phyloP scores from a whole-genome alignment of 257 asterid genomes.

The Solanum rostratum region DNA sequence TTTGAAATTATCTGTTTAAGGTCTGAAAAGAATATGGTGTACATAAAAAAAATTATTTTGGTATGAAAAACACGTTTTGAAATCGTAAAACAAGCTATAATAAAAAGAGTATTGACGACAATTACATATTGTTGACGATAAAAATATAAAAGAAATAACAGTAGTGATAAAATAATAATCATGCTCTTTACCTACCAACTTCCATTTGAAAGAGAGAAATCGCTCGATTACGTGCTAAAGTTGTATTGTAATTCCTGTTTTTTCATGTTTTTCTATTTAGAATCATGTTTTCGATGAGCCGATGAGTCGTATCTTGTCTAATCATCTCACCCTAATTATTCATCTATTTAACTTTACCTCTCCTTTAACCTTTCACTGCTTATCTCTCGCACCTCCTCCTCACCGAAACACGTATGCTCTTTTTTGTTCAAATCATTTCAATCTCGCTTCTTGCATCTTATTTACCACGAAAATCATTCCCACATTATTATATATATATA shows the following conservation, averaged over 20 bases:
- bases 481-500: background rate
- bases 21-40: background rate
- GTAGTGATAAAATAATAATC: background rate
- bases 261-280: background rate
- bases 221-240: background rate
- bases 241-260: too few relatives aligned
- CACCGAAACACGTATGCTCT: too few relatives aligned
- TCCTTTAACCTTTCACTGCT: too few relatives aligned
- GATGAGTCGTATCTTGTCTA: too few relatives aligned
- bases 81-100: background rate
- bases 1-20: too few relatives aligned
- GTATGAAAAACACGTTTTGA: too few relatives aligned
- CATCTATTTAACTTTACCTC: too few relatives aligned
- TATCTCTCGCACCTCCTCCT: background rate
- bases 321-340: too few relatives aligned
- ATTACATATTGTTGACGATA: too few relatives aligned
- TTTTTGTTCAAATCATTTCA: too few relatives aligned
- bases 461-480: background rate
- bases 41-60: background rate
- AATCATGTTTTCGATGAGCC: too few relatives aligned
- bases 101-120: background rate
- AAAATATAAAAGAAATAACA: background rate
- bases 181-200: too few relatives aligned
- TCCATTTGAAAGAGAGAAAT: background rate
- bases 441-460: background rate